Evolutionary conservation across 371 early-diverging fungal species (phyloP), one percentile per base, ranked within the genome.

Genomic region (Actinomucor elegans): DNA sequence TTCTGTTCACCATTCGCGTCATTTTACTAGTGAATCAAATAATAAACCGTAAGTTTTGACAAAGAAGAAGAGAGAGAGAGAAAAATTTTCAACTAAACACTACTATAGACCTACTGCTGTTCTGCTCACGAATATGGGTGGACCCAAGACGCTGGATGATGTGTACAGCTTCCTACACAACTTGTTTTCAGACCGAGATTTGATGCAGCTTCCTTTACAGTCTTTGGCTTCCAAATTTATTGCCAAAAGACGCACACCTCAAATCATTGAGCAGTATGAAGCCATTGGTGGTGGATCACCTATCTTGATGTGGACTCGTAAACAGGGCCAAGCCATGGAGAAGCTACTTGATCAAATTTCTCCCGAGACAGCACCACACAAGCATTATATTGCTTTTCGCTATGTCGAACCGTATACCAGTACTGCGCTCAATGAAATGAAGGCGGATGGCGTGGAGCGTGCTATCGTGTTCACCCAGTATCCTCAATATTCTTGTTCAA

Each of bases 221-320:
- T 70, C 75, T 15, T 56, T 68, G 20, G 60, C 87, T 1, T 92
- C 94, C 1, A 88, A 83, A 20, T 84, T 71, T 47, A 94, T 97
- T 56, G 92, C 96, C 12, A 82, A 73, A 46, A 73, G 93, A 55
- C 84, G 98, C 26, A 89, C 93, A 14, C 90, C 93, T 21, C 82
- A 90, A 70, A 93, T 97, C 61, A 79, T 80, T 44, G 89, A 92
- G 17, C 94, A 96, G 65, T 97, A 97, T 66, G 82, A 80, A 27
- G 73, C 91, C 61, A 96, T 97, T 58, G 98, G 98, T 31, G 98
- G 97, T 20, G 95, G 97, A 18, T 93, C 93, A 3, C 98, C 98
- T 33, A 96, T 97, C 63, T 65, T 83, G 29, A 71, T 69, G 34
- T 97, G 98, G 98, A 96, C 96, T 1, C 79, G 85, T 48, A 74